Evolutionary conservation across 257 asterid species (phyloP).

Genomic region (Jacaranda mimosifolia): DNA sequence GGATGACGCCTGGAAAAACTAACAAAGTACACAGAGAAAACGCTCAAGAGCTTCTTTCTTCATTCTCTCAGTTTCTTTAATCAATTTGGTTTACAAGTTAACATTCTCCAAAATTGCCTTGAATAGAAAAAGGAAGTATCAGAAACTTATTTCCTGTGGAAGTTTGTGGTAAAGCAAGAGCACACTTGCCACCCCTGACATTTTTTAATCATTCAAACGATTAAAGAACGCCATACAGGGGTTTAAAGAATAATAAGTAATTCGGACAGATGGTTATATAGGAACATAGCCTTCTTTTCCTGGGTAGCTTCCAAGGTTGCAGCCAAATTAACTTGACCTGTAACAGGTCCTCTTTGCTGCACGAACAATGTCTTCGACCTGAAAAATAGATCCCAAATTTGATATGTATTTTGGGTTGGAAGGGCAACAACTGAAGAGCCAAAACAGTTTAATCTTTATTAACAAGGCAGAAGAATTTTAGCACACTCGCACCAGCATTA

Average conservation of each 20-base stretch:
- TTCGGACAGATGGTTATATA: slow-evolving; percentile 29
- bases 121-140: background rate
- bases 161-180: background rate
- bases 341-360: slow-evolving; percentile 64
- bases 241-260: slow-evolving; percentile 16
- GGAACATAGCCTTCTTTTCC: slow-evolving; percentile 32
- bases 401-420: background rate
- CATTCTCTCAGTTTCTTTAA: background rate
- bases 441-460: background rate
- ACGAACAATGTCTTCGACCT: slow-evolving; percentile 65
- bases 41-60: background rate
- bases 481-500: background rate
- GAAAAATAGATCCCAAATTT: slow-evolving; percentile 22
- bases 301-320: slow-evolving; percentile 31
- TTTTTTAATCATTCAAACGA: slow-evolving; percentile 25
- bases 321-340: slow-evolving; percentile 46
- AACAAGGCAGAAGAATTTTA: background rate
- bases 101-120: slow-evolving; percentile 28
- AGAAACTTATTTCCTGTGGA: slow-evolving; percentile 41
- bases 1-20: no score
- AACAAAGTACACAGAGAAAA: background rate
- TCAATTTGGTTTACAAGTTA: slow-evolving; percentile 14
- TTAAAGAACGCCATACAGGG: slow-evolving; percentile 10
- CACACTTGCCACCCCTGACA: slow-evolving; percentile 28
- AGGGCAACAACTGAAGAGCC: background rate